Conservation (phyloP, 2,329 filamentous ascomycete genomes). For the Leptoxyphium fumago region DNA sequence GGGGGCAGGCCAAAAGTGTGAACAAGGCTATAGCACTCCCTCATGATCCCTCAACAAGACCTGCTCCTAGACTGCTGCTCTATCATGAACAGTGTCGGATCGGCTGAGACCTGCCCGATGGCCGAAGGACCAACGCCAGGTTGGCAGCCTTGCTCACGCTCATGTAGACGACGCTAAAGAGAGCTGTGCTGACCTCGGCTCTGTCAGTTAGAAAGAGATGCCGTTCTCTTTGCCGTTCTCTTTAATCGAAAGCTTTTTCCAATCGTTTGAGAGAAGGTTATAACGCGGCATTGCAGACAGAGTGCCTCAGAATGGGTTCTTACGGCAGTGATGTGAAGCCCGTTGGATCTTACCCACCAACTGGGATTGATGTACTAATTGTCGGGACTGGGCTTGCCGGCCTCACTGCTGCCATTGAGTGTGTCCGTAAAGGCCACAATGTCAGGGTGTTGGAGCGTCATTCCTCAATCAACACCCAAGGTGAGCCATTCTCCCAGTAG, state of each 20-base stretch:
- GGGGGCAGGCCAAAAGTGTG: no score
- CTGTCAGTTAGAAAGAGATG: no score
- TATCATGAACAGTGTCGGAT: no score
- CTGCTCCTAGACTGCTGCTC: no score
- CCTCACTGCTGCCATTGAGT: slow-evolving; percentile 18
- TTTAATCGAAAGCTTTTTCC: not conserved
- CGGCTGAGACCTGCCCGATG: no score
- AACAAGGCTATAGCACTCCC: no score
- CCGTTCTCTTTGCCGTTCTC: no score
- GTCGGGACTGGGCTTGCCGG: slow-evolving; percentile 19
- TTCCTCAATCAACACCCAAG: slow-evolving; percentile 36
- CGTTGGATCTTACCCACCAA: slow-evolving; percentile 35
- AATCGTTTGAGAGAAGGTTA: slow-evolving; percentile 3
- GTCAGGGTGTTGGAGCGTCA: slow-evolving; percentile 22
- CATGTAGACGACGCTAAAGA: no score
- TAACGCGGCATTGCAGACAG: slow-evolving; percentile 1
- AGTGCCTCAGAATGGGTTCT: slow-evolving; percentile 17
- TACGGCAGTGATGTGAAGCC: slow-evolving; percentile 26
- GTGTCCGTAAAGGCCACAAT: slow-evolving; percentile 18
- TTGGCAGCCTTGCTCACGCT: no score
- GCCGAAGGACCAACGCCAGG: no score
- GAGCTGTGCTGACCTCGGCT: no score
- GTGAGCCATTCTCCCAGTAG: slow-evolving; percentile 18
- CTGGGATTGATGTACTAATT: slow-evolving; percentile 18
- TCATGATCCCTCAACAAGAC: no score